Base-by-base conservation (phyloP, 1,139 yeast genomes). In the Lodderomyces theae region DNA sequence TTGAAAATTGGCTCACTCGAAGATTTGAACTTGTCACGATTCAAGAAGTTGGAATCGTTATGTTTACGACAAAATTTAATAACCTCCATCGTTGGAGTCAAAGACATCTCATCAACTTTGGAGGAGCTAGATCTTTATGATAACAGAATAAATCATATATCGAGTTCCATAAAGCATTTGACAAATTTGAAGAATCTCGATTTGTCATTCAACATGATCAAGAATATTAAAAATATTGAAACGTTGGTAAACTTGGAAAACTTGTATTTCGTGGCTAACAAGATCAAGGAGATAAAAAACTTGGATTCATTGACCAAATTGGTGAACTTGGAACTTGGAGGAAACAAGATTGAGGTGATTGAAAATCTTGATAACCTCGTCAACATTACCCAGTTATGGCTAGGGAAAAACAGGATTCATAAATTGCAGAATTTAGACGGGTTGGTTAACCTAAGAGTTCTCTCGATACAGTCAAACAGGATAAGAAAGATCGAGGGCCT, bases 41-140 rank as follows among this genome's bases (percentile, higher is more conserved):
- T 87, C 58, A 61, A 61, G 1, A 63, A 77, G 33, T 64, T 88
- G 45, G 80, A 77, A 53, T 58, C 72, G 2, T 65, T 92, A 24
- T 85, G 92, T 47, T 72, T 94, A 47, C 78, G 99, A 53, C 96
- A 90, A 57, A 94, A 94, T 60, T 66, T 88, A 46, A 69, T 94
- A 35, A 81, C 86, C 25, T 78, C 86, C 15, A 73, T 90, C 38
- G 77, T 81, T 36, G 94, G 81, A 11, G 69, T 89, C 11, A 87
- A 82, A 47, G 77, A 72, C 2, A 58, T 90, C 16, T 70, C 73
- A 1, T 79, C 72, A 1, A 69, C 70, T 0, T 53, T 92, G 51
- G 86, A 79, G 50, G 95, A 89, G 50, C 66, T 94, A 48, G 98
- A 92, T 59, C 71, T 90, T 28, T 94, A 94, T 58, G 98, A 94